Base-by-base conservation (phyloP, 257 asterid genomes). In the Marsdenia floribunda region DNA sequence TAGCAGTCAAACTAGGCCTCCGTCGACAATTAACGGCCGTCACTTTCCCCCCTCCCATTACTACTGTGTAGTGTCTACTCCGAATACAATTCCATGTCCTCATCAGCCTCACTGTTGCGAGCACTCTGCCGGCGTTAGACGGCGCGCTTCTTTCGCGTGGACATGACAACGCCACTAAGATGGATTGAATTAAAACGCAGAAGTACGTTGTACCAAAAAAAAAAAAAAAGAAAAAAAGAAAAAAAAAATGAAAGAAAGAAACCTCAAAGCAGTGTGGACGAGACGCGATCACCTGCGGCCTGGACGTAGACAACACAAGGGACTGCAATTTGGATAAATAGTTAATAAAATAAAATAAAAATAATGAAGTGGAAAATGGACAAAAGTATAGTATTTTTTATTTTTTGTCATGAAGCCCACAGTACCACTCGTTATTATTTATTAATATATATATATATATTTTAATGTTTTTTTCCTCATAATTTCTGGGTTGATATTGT, bases 121-220 rank as follows among this genome's bases (percentile, higher is more conserved):
- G 75, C 81, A 46, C 70, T 29, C 33, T 63, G 85, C 87, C 88
- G 88, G 83, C 85, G 83, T 74, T 72, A 78, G 83, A 78, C 87
- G 84, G 84, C 81, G 85, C 66, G 58, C 81, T 16, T 5, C 5
- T 72, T 72, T 82, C 85, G 83, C 85, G 60, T 70, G 74, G 71
- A 50, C 74, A 53, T 29, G 74, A 70, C 26, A 12, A 66, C 46
- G 33, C 52, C 8, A 19, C 16, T 7, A 21, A 38, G 71, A 40
- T 38, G 71, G 33, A 66, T 66, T 66, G 52, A 66, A 66, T 66
- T 37, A 37, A 12, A 66, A 19, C 52, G 52, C 38, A 37, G 33
- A 6, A 33, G 47, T 66, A 66, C 52, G 71, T 66, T 19, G 21
- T 66, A 38, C 29, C 40, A 2, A 0, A 65, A 44, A 44, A 44